Evolutionary conservation across 164 flowering plant genomes (phyloP).

Genomic region (Magnolia changhungtana): DNA sequence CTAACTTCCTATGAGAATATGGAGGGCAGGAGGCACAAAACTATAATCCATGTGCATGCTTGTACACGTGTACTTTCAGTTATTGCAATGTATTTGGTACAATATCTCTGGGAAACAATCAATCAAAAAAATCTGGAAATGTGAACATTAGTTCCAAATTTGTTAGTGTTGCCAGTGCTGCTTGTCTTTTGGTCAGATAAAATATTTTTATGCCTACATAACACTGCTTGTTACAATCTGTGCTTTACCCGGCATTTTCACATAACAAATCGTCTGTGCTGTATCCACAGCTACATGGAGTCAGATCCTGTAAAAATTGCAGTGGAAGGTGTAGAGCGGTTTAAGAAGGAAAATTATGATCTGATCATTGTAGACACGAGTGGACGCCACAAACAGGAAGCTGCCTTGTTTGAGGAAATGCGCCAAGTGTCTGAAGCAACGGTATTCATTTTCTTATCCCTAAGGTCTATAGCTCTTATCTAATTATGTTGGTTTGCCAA

Average conservation of each 20-base stretch:
- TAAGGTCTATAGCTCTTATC: not conserved
- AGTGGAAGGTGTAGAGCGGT: slow-evolving; percentile 89
- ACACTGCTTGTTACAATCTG: not conserved
- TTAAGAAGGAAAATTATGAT: slow-evolving; percentile 93
- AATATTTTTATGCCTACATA: too few species aligned
- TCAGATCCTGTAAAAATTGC: slow-evolving; percentile 98
- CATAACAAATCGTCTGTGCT: not conserved
- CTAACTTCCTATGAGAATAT: too few species aligned
- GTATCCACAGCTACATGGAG: slow-evolving; percentile 72
- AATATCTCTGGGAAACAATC: too few species aligned
- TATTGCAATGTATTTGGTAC: too few species aligned
- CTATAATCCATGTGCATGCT: too few species aligned
- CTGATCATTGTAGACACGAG: slow-evolving; percentile 96
- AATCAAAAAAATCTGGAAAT: too few species aligned
- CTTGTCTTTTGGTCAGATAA: not conserved
- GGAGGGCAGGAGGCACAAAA: too few species aligned
- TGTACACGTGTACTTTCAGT: too few species aligned
- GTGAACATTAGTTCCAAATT: too few species aligned
- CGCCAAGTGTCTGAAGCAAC: slow-evolving; percentile 97
- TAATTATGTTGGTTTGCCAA: not conserved
- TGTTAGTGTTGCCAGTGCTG: not conserved
- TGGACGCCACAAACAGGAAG: slow-evolving; percentile 98
- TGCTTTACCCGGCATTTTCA: not conserved
- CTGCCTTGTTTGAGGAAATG: slow-evolving; percentile 98
- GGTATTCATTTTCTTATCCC: slow-evolving; percentile 34